Evolutionary conservation across 164 flowering plant species (phyloP).

Genomic region (Stephania japonica): DNA sequence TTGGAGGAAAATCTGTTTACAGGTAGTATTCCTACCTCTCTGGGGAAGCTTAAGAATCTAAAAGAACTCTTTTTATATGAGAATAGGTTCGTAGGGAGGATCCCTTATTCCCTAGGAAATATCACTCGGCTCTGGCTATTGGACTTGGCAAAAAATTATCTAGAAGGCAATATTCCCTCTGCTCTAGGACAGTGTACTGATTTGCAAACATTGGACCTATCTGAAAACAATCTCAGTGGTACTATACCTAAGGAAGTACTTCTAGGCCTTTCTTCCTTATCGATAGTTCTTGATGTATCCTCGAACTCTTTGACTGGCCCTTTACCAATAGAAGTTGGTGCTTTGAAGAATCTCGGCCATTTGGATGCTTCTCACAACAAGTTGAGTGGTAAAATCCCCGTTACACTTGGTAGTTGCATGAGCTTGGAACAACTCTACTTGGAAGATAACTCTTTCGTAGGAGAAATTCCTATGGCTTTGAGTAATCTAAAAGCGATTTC

Average conservation of each 20-base stretch:
- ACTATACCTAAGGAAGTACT: conserved; percentile 13
- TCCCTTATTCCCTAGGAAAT: conserved; percentile 9
- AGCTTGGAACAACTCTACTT: not conserved
- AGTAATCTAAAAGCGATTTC: not conserved
- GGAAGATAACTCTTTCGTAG: not conserved
- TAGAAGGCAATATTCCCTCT: conserved; percentile 7
- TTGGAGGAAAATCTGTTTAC: conserved; percentile 13
- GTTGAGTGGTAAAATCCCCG: not conserved
- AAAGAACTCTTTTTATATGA: not conserved
- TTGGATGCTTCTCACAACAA: conserved; percentile 2
- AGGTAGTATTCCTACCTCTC: conserved; percentile 24
- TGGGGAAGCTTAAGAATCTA: conserved; percentile 4
- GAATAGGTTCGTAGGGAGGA: not conserved
- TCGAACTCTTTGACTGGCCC: conserved; percentile 1
- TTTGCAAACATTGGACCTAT: conserved; percentile 3
- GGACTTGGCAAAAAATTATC: not conserved
- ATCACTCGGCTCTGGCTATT: not conserved
- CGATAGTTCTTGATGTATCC: not conserved
- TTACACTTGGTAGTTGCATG: not conserved
- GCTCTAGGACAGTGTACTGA: conserved; percentile 1
- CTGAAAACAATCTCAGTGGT: conserved; percentile 17
- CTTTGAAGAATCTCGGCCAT: not conserved
- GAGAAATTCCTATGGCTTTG: not conserved
- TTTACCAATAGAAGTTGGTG: conserved; percentile 1
- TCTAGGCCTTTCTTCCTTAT: not conserved